Base-by-base conservation (phyloP, 2,329 filamentous ascomycete genomes). In the Corynespora cassiicola region DNA sequence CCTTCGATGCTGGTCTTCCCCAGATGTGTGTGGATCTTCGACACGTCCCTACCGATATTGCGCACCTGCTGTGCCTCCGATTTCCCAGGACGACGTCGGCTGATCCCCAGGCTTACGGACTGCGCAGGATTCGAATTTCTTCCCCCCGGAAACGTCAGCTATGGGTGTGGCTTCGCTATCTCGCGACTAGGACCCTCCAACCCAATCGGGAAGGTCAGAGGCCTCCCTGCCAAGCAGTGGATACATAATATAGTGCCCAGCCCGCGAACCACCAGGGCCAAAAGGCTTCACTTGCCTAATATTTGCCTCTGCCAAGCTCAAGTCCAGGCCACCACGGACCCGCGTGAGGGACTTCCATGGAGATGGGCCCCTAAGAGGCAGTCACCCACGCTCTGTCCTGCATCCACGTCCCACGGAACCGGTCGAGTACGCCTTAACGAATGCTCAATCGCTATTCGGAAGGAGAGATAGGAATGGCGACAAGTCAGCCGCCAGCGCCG, bases 231-330 rank as follows among this genome's bases (percentile, higher is more conserved):
- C 36, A 21, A 14, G 25, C 36, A 24, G n/a, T 39, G 27, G 19
- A 33, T 47, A 33, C 31, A 36, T 14, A 19, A 41, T 50, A 50
- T 42, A 52, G 45, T 54, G 51, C 42, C 49, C 37, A 52, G 43
- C 19, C 27, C 40, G 12, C 12, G 29, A 25, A 33, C 21, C 23
- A 22, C 48, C 28, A 26, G 49, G 46, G 30, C 30, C 14, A 10
- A n/a, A 9, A 36, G 29, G 33, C 17, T 30, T 47, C 41, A 43
- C 54, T 51, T 50, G 49, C 51, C 51, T 54, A 47, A 38, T 54
- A 35, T 21, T 42, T 36, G 25, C 34, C 36, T 21, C 48, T 23
- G 49, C 51, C 51, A 52, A 52, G 51, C 42, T 28, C 31, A 30
- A 25, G 22, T 25, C 31, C 19, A 42, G 30, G 29, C 21, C 23